A percentile compares a stretch with the other conserved stretches of the same genome.
Conservation (phyloP, 1,284 basidiomycete genomes). For the Ustilago shanxiensis region DNA sequence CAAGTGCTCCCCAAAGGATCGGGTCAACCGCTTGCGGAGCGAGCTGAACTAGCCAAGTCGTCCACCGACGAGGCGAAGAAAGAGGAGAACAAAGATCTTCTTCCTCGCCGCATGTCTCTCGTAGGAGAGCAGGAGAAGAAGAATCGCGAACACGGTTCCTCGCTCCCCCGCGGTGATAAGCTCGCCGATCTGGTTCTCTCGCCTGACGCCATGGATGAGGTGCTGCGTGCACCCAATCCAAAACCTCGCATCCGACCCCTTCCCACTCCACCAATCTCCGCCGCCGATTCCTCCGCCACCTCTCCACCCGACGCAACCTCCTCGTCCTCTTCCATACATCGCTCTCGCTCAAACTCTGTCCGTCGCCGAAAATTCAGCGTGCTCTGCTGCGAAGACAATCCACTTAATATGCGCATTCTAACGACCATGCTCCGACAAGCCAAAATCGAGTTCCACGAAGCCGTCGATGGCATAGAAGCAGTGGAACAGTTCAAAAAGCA, state of each 20-base stretch:
- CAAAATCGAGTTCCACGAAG: slow-evolving; percentile 47
- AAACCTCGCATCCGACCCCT: slow-evolving; percentile 27
- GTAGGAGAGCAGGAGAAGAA: slow-evolving; percentile 19
- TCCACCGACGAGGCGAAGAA: not conserved
- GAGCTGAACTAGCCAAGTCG: not conserved
- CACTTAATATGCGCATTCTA: slow-evolving; percentile 58
- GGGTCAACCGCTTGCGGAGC: slow-evolving; percentile 11
- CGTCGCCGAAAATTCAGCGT: slow-evolving; percentile 35
- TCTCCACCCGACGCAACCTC: not conserved
- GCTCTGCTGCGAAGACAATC: slow-evolving; percentile 63
- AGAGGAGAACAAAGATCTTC: slow-evolving; percentile 9
- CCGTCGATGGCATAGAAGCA: slow-evolving; percentile 52
- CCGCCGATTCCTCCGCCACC: not conserved
- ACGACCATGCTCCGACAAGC: slow-evolving; percentile 45
- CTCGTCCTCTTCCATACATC: not conserved
- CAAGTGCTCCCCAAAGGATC: slow-evolving; percentile 13
- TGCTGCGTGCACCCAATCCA: slow-evolving; percentile 41
- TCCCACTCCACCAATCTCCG: not conserved
- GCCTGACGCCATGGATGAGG: slow-evolving; percentile 41
- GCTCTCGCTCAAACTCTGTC: not conserved
- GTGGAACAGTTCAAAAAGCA: slow-evolving; percentile 53
- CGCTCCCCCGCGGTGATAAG: slow-evolving; percentile 22
- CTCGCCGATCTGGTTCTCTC: slow-evolving; percentile 40
- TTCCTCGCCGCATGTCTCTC: slow-evolving; percentile 17
- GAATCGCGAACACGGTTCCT: slow-evolving; percentile 14